A percentile compares a stretch with the other conserved stretches of the same genome.
These are phyloP conservation scores for Stramenopiles sp. DNA, from an alignment of 352 stramenopile species.

Conservation along the genomic window DNA sequence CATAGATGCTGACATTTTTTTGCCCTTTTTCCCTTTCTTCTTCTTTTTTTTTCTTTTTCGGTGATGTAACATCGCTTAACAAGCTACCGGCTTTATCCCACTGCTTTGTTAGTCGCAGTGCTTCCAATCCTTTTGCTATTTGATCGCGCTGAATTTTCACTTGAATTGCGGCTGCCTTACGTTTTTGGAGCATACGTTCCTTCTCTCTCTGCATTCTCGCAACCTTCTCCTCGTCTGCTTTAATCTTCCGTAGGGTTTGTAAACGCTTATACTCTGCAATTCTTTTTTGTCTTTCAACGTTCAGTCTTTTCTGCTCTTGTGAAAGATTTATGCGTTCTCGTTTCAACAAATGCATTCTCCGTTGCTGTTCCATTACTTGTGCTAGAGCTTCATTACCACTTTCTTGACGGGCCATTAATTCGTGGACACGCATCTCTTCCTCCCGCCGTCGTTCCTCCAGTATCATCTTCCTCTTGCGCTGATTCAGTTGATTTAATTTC, in stretches of 20 bases:
- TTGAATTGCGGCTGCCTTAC: constrained; percentile 48
- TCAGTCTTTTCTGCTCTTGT: no score
- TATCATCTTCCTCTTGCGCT: constrained; percentile 44
- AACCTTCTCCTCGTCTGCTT: constrained; percentile 51
- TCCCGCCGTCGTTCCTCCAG: constrained; percentile 41
- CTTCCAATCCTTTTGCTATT: constrained; percentile 63
- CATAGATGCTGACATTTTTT: no score
- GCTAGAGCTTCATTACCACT: no score
- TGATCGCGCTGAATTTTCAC: constrained; percentile 62
- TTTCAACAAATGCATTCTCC: no score
- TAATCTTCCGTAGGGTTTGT: constrained; percentile 58
- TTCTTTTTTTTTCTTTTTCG: constrained; percentile 29
- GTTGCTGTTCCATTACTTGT: no score
- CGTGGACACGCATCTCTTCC: constrained; percentile 46
- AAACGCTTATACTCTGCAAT: constrained; percentile 67
- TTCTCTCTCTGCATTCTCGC: constrained; percentile 54
- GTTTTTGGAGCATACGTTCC: constrained; percentile 45
- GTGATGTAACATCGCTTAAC: constrained; percentile 43
- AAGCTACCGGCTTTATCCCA: constrained; percentile 50
- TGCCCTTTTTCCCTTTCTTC: no score
- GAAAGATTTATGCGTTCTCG: no score
- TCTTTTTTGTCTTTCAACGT: constrained; percentile 67
- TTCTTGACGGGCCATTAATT: no score
- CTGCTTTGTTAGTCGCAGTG: constrained; percentile 61
- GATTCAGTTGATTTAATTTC: constrained; percentile 42